phyloP scores from a whole-genome alignment of 1,284 basidiomycete genomes.

The Leccinum proliferum region DNA sequence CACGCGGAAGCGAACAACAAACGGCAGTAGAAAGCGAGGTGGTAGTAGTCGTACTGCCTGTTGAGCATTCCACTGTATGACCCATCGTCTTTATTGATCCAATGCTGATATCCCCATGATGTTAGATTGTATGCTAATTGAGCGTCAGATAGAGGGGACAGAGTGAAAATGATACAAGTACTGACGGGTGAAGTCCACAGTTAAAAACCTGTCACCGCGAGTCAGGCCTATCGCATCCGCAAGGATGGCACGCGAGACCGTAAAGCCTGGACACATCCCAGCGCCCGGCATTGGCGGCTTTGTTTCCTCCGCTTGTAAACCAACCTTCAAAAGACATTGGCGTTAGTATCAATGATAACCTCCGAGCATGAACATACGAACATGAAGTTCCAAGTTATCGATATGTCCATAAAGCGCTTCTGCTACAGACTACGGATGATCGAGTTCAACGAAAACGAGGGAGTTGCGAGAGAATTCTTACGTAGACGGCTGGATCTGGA shows the following conservation, averaged over 20 bases:
- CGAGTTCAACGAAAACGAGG: conserved; percentile 2
- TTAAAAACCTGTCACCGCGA: conserved; percentile 76
- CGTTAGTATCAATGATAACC: not conserved
- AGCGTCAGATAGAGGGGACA: not conserved
- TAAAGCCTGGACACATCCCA: conserved; percentile 83
- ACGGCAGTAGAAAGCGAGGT: not conserved
- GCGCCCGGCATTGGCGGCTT: conserved; percentile 70
- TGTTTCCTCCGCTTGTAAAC: conserved; percentile 73
- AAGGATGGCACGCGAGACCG: conserved; percentile 80
- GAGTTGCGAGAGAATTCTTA: conserved; percentile 27
- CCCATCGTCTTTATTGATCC: conserved; percentile 57
- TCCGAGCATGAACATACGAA: conserved; percentile 22
- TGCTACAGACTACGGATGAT: conserved; percentile 49
- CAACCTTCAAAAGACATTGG: conserved; percentile 37
- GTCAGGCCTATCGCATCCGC: conserved; percentile 75
- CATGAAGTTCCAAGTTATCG: conserved; percentile 73
- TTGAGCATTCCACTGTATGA: conserved; percentile 69
- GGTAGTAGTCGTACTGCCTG: conserved; percentile 29
- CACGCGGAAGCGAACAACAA: not conserved
- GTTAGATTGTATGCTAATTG: conserved; percentile 65
- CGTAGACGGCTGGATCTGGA: conserved; percentile 54
- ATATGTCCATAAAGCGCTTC: conserved; percentile 68
- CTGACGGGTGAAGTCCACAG: conserved; percentile 67
- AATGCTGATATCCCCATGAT: conserved; percentile 72
- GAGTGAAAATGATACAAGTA: conserved; percentile 5